phyloP scores from a whole-genome alignment of 164 flowering plant genomes.

The Euptelea pleiosperma region DNA sequence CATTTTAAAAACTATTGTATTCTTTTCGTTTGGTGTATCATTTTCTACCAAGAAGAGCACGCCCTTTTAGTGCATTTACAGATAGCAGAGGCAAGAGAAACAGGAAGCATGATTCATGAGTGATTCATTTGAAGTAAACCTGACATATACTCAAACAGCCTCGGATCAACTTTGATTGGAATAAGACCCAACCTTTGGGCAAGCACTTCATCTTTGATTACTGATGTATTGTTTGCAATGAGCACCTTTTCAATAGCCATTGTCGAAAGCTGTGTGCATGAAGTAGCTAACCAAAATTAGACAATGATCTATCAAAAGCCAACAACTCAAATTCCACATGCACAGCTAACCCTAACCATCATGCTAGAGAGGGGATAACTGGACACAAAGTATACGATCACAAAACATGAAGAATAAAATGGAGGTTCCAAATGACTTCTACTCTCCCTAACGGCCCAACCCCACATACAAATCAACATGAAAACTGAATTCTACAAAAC shows the following conservation, averaged over 20 bases:
- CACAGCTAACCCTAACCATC: background rate
- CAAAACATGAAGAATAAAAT: too few species aligned
- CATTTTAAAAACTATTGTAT: conserved; percentile 87
- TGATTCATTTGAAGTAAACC: conserved; percentile 36
- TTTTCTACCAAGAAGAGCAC: conserved; percentile 41
- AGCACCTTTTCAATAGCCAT: conserved; percentile 97
- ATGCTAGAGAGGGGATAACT: too few species aligned
- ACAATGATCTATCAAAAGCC: background rate
- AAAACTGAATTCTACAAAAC: background rate
- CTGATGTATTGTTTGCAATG: conserved; percentile 81
- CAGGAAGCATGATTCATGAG: conserved; percentile 5
- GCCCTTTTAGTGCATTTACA: background rate
- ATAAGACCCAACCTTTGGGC: conserved; percentile 89
- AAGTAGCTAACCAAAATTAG: conserved; percentile 1
- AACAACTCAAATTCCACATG: background rate
- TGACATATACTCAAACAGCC: conserved; percentile 74
- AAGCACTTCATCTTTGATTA: conserved; percentile 90
- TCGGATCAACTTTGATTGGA: conserved; percentile 80
- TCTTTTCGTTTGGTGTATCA: conserved; percentile 76
- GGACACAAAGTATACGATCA: too few species aligned
- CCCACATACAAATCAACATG: too few species aligned
- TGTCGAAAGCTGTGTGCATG: conserved; percentile 66
- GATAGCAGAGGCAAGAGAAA: background rate
- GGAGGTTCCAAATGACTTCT: too few species aligned
- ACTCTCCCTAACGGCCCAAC: too few species aligned